Conservation (phyloP, 176 grass and related monocot genomes). For the Juncus inflexus region DNA sequence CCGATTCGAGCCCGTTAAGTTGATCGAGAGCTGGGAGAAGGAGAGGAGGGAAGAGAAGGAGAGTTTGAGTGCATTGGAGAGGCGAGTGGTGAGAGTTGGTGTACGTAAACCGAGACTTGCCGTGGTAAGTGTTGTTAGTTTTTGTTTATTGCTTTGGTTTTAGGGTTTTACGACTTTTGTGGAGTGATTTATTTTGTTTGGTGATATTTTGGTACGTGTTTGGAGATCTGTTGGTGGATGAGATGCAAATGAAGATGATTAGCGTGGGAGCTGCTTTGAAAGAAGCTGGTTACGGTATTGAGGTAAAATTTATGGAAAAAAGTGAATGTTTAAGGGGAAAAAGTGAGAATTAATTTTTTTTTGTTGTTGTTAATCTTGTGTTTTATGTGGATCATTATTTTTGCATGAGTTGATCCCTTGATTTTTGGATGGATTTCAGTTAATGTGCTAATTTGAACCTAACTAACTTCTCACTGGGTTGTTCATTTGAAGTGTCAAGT, state of each 20-base stretch:
- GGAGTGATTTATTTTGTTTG: conserved; percentile 11
- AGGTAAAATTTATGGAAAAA: conserved; percentile 44
- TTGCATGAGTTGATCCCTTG: neutral
- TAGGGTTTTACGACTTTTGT: conserved; percentile 29
- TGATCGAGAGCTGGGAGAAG: conserved; percentile 64
- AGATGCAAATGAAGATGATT: conserved; percentile 86
- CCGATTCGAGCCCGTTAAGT: conserved; percentile 54
- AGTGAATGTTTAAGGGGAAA: too few relatives aligned
- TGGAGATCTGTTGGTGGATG: conserved; percentile 59
- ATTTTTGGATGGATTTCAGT: neutral
- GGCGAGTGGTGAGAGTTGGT: conserved; percentile 42
- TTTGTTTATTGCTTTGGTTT: conserved; percentile 9
- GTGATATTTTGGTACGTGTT: conserved; percentile 46
- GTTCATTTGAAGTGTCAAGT: too few relatives aligned
- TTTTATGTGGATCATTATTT: conserved; percentile 12
- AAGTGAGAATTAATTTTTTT: neutral
- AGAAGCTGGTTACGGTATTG: conserved; percentile 78
- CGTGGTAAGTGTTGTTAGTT: conserved; percentile 44
- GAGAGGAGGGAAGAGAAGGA: conserved; percentile 46
- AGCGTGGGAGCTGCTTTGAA: conserved; percentile 68
- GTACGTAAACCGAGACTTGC: conserved; percentile 69
- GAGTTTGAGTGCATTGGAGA: conserved; percentile 40
- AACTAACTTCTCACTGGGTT: too few relatives aligned
- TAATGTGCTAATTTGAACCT: conserved; percentile 8
- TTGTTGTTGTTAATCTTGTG: conserved; percentile 2